Evolutionary conservation across 202 grass and related monocot genomes (phyloP).

Genomic region (Setaria italica): DNA sequence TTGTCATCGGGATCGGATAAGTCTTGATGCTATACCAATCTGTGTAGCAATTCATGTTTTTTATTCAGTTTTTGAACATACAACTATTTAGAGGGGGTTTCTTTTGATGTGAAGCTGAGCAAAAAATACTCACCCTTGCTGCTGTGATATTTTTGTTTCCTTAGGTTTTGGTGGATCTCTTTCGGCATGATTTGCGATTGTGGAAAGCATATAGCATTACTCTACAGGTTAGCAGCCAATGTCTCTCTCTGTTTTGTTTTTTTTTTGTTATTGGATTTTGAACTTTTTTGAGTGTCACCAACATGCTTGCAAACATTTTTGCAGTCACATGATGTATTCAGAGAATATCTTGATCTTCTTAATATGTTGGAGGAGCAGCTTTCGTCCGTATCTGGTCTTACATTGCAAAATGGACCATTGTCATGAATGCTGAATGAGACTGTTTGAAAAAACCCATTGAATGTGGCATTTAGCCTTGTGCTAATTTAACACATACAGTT

Average conservation of each 20-base stretch:
- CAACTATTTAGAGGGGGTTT: not conserved
- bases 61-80: conserved; percentile 5
- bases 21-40: not conserved
- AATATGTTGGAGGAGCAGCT: conserved; percentile 84
- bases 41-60: not conserved
- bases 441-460: not conserved
- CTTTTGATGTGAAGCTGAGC: conserved; percentile 24
- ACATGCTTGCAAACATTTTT: conserved; percentile 46
- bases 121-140: conserved; percentile 33
- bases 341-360: conserved; percentile 90
- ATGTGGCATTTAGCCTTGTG: conserved; percentile 39
- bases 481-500: conserved; percentile 58
- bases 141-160: conserved; percentile 39
- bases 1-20: conserved; percentile 1
- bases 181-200: conserved; percentile 87
- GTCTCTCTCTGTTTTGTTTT: too few species aligned
- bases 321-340: conserved; percentile 92
- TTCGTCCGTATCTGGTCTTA: conserved; percentile 66
- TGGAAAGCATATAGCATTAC: conserved; percentile 97
- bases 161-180: conserved; percentile 96
- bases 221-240: conserved; percentile 72
- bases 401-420: conserved; percentile 63
- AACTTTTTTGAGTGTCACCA: conserved; percentile 1
- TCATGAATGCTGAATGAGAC: conserved; percentile 40
- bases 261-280: conserved; percentile 1